Evolutionary conservation across 176 grass and related monocot genomes (phyloP).

Genomic region (Typha latifolia): DNA sequence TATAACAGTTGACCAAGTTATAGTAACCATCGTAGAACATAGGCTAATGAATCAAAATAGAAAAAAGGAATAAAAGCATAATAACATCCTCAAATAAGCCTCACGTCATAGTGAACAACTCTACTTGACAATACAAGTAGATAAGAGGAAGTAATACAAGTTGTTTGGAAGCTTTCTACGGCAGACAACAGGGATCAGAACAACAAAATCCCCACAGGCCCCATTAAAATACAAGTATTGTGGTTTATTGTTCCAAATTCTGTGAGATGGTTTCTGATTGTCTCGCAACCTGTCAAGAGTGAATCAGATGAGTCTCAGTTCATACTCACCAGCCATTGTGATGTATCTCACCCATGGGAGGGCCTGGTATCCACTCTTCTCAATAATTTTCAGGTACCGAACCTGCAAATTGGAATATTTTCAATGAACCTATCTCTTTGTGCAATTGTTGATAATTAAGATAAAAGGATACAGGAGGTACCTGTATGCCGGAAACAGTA

Average conservation of each 20-base stretch:
- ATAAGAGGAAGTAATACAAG: too few species aligned
- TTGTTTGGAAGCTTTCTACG: too few species aligned
- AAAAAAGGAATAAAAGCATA: too few species aligned
- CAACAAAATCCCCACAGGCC: neutral
- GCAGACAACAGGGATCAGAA: too few species aligned
- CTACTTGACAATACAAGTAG: too few species aligned
- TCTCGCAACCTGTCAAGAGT: neutral
- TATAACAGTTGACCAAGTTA: too few species aligned
- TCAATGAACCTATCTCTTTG: neutral
- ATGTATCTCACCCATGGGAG: conserved; percentile 99
- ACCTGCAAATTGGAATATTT: conserved; percentile 33
- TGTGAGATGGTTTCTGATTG: neutral
- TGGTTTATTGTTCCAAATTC: neutral
- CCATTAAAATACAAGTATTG: neutral
- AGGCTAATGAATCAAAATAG: too few species aligned
- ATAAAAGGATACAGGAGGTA: conserved; percentile 16
- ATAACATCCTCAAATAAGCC: too few species aligned
- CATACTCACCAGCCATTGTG: conserved; percentile 98
- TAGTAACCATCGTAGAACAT: too few species aligned
- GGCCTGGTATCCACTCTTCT: conserved; percentile 96
- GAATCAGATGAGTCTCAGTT: conserved; percentile 82
- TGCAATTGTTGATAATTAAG: neutral
- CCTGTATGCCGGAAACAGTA: conserved; percentile 96
- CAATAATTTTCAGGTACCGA: conserved; percentile 97
- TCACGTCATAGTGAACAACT: too few species aligned